These are phyloP conservation scores for Xerocomellus chrysenteron DNA, from an alignment of 768 basidiomycete species.

Conservation along the genomic window DNA sequence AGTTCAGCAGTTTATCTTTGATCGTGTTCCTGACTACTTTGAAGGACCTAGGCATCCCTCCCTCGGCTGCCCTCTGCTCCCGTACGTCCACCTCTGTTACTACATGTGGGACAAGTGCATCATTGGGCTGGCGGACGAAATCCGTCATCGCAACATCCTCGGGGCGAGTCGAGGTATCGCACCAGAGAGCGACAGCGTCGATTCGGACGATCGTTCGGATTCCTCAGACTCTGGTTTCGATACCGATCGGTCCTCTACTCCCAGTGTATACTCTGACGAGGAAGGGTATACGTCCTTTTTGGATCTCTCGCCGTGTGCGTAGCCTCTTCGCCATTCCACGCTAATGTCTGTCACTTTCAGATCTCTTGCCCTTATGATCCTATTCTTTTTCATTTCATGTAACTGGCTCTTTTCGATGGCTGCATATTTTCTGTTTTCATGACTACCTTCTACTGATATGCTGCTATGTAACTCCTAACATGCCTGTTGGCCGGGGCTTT, in stretches of 20 bases:
- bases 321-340: neutral
- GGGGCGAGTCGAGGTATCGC: neutral
- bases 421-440: neutral
- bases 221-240: neutral
- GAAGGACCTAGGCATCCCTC: neutral
- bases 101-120: conserved; percentile 23
- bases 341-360: conserved; percentile 1
- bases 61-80: conserved; percentile 1
- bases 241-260: neutral
- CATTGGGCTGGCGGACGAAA: conserved; percentile 12
- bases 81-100: conserved; percentile 11
- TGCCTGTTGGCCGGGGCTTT: conserved; percentile 10
- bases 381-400: neutral
- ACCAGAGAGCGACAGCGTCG: neutral
- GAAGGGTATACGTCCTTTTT: neutral
- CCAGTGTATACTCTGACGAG: too few species aligned
- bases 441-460: neutral
- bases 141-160: neutral
- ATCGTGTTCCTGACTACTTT: conserved; percentile 2
- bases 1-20: neutral
- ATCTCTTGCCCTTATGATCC: neutral
- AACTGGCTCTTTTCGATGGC: neutral
- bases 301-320: conserved; percentile 6
- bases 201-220: neutral
- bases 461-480: neutral